Conservation (phyloP, 139 green algal genomes). For the Coelastrella sp. region DNA sequence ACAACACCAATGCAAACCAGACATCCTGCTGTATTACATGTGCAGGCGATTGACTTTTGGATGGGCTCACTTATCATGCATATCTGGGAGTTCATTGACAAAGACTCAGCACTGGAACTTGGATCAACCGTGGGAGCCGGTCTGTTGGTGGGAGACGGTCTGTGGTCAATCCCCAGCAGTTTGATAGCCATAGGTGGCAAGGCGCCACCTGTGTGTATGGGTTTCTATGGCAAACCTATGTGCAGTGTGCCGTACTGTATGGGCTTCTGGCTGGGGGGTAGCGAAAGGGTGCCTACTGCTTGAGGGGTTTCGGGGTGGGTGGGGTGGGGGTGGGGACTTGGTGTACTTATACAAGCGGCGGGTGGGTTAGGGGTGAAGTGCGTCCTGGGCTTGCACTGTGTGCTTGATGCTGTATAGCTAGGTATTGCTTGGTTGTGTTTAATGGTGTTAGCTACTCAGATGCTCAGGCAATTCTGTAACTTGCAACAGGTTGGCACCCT, state of each 20-base stretch:
- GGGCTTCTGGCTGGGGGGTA: slow-evolving; percentile 28
- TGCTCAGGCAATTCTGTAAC: too few species aligned
- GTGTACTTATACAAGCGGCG: background rate
- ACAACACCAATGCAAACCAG: too few species aligned
- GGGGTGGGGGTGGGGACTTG: background rate
- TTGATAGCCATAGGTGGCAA: slow-evolving; percentile 37
- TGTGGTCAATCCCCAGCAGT: slow-evolving; percentile 51
- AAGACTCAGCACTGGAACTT: background rate
- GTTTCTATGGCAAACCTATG: slow-evolving; percentile 16
- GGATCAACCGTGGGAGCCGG: slow-evolving; percentile 46
- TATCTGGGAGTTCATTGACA: slow-evolving; percentile 19
- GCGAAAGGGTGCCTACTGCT: background rate
- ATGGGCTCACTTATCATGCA: slow-evolving; percentile 34
- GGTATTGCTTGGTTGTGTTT: too few species aligned
- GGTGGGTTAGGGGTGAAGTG: too few species aligned
- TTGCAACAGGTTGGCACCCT: too few species aligned
- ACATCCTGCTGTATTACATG: background rate
- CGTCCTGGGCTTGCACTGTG: background rate
- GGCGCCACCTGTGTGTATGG: slow-evolving; percentile 50
- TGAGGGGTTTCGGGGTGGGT: background rate
- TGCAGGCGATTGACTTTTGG: slow-evolving; percentile 52
- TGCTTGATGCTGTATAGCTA: too few species aligned
- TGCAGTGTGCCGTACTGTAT: slow-evolving; percentile 36
- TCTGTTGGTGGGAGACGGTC: slow-evolving; percentile 55
- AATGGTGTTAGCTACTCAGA: too few species aligned